Percentiles rank a stretch among this genome's conserved stretches.
Conservation (phyloP, 1,284 basidiomycete species). For the Phellinidium pouzarii region DNA sequence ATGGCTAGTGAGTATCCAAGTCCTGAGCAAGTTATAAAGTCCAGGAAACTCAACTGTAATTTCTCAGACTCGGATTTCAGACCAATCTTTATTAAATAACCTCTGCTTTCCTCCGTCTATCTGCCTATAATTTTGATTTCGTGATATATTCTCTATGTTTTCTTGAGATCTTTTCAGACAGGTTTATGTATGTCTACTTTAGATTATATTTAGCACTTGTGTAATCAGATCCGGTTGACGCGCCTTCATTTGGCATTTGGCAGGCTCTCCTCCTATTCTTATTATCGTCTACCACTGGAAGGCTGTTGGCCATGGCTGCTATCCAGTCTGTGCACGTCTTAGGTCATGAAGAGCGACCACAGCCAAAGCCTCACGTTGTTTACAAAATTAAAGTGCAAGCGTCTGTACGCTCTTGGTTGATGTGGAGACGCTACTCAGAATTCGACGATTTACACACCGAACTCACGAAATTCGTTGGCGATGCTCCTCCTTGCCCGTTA, state of each 20-base stretch:
- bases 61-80: too few species aligned
- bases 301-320: conserved; percentile 43
- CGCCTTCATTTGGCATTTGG: neutral
- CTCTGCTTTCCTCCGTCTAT: neutral
- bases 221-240: too few species aligned
- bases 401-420: conserved; percentile 84
- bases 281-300: neutral
- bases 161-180: too few species aligned
- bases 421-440: conserved; percentile 91
- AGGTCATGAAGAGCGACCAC: conserved; percentile 56
- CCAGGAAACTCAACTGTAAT: too few species aligned
- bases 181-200: too few species aligned
- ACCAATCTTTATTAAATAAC: too few species aligned
- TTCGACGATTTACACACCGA: conserved; percentile 84
- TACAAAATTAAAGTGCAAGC: conserved; percentile 78
- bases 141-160: too few species aligned
- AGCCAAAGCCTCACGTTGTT: conserved; percentile 70
- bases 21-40: neutral
- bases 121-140: neutral
- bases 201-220: too few species aligned
- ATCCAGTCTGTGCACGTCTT: conserved; percentile 70
- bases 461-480: conserved; percentile 64
- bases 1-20: neutral
- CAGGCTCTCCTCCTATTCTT: too few species aligned
- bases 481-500: conserved; percentile 66